Evolutionary conservation across 306 rosid genomes (phyloP).

Genomic region (Cucurbita ficifolia): DNA sequence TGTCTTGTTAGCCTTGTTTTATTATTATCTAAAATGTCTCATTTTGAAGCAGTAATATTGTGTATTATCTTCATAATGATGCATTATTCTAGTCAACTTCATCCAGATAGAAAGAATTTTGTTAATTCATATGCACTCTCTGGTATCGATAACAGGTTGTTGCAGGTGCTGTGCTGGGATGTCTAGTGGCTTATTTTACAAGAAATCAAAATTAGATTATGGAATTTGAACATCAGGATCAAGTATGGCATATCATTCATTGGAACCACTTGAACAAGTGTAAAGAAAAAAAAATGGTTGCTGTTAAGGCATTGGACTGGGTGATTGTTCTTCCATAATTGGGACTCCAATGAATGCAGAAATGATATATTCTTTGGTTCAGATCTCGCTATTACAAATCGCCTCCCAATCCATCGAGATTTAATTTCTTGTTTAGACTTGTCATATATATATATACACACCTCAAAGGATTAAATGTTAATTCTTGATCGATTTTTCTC

Average conservation of each 20-base stretch:
- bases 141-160: constrained; percentile 33
- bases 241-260: background rate
- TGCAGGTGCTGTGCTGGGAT: constrained; percentile 76
- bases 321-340: background rate
- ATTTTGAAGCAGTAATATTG: background rate
- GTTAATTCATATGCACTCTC: background rate
- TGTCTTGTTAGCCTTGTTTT: background rate
- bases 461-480: no score
- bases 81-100: background rate
- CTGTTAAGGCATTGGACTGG: background rate
- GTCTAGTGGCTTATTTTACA: constrained; percentile 44
- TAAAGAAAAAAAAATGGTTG: constrained; percentile 2
- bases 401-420: background rate
- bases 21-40: background rate
- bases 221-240: background rate
- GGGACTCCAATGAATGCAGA: background rate
- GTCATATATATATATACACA: background rate
- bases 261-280: background rate
- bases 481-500: no score
- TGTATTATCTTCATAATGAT: background rate
- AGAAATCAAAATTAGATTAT: background rate
- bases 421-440: background rate
- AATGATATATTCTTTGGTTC: background rate
- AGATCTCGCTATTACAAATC: background rate
- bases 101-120: background rate